Conservation (phyloP, 805 yeast species). For the Cyberlindnera galapagoensis region DNA sequence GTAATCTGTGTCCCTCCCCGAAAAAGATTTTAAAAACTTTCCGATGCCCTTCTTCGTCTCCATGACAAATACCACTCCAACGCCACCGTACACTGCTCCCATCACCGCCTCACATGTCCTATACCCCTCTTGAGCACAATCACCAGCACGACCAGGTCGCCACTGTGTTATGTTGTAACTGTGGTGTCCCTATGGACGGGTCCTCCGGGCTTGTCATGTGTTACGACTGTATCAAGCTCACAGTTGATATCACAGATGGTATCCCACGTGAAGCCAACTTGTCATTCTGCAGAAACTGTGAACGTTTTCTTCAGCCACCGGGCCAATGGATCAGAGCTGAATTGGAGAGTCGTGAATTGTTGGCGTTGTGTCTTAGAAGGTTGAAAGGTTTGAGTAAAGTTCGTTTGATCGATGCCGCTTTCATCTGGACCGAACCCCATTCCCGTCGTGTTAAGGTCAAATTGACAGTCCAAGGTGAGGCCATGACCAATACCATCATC, state of each 20-base stretch:
- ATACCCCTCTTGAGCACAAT: constrained; percentile 29
- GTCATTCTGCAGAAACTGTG: constrained; percentile 96
- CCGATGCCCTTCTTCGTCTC: not conserved
- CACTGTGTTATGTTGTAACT: constrained; percentile 93
- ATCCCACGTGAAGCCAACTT: constrained; percentile 91
- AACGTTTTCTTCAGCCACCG: constrained; percentile 92
- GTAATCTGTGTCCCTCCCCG: too few species aligned
- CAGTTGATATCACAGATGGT: constrained; percentile 90
- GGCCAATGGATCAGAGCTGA: constrained; percentile 87
- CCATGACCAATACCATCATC: constrained; percentile 81
- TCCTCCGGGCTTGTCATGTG: constrained; percentile 92
- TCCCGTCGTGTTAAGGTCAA: constrained; percentile 90
- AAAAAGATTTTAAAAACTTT: too few species aligned
- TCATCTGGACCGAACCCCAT: constrained; percentile 99
- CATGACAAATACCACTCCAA: not conserved
- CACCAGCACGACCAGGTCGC: constrained; percentile 43
- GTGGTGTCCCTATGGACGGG: constrained; percentile 98
- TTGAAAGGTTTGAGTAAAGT: constrained; percentile 83
- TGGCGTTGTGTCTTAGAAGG: constrained; percentile 85
- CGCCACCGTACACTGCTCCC: not conserved
- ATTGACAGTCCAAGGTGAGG: constrained; percentile 95
- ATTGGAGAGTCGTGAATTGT: constrained; percentile 84
- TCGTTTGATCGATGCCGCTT: constrained; percentile 85
- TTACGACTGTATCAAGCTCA: constrained; percentile 91
- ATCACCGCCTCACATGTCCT: too few species aligned